These are phyloP conservation scores for Cutaneotrichosporon arboriforme DNA, from an alignment of 1,284 basidiomycete species.

Conservation along the genomic window DNA sequence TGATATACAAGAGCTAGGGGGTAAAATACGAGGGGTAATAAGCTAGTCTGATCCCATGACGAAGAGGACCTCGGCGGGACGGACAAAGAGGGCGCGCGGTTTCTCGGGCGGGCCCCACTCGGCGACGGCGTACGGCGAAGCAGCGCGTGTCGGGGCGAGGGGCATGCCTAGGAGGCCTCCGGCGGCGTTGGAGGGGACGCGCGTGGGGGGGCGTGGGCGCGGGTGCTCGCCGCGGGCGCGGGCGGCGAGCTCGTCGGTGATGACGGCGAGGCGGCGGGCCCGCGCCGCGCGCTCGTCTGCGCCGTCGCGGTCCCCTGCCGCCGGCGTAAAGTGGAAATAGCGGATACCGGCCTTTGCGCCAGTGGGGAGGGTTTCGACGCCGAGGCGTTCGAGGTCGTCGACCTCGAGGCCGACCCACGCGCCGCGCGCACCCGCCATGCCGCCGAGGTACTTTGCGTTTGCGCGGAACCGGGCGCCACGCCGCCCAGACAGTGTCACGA, in stretches of 20 bases:
- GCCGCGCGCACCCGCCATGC: slow-evolving; percentile 64
- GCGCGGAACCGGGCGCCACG: slow-evolving; percentile 76
- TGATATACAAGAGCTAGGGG: not conserved
- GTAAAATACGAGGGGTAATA: not conserved
- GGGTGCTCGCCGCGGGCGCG: not conserved
- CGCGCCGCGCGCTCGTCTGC: slow-evolving; percentile 10
- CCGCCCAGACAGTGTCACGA: slow-evolving; percentile 63
- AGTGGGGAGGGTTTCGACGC: slow-evolving; percentile 23
- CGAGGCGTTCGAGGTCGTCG: slow-evolving; percentile 55
- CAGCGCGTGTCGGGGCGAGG: not conserved
- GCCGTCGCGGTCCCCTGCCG: not conserved
- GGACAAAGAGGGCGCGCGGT: slow-evolving; percentile 36
- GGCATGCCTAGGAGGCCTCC: slow-evolving; percentile 1
- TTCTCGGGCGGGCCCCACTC: slow-evolving; percentile 18
- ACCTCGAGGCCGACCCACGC: slow-evolving; percentile 92
- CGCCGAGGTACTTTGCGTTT: slow-evolving; percentile 79
- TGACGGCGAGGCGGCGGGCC: slow-evolving; percentile 22
- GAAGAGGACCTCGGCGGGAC: slow-evolving; percentile 39
- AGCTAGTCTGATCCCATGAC: slow-evolving; percentile 33
- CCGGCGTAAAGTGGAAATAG: slow-evolving; percentile 33
- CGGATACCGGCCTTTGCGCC: slow-evolving; percentile 27
- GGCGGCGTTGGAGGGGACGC: not conserved
- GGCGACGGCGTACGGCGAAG: slow-evolving; percentile 17
- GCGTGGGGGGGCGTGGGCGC: not conserved
- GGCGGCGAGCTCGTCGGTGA: slow-evolving; percentile 18